A percentile compares a stretch with the other conserved stretches of the same genome.
These are phyloP conservation scores for Vitis amurensis DNA, from an alignment of 164 flowering plant species.

Conservation along the genomic window DNA sequence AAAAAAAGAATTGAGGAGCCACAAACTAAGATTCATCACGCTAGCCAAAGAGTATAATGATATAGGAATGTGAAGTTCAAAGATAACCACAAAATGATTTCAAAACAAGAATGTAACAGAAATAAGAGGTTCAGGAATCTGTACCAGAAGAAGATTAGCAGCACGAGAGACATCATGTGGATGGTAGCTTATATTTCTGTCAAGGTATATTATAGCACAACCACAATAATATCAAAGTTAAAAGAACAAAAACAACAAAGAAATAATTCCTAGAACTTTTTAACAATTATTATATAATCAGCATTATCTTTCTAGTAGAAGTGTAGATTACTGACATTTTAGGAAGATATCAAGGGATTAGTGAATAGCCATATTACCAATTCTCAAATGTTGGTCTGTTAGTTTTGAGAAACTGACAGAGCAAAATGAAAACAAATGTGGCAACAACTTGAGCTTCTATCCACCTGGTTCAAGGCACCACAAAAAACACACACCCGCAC, in stretches of 20 bases:
- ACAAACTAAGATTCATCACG: too few species aligned
- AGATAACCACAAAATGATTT: background rate
- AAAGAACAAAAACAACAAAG: background rate
- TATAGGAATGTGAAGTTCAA: too few species aligned
- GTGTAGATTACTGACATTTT: too few species aligned
- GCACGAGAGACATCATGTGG: constrained; percentile 95
- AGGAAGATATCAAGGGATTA: background rate
- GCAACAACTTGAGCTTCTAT: background rate
- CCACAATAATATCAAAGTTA: background rate
- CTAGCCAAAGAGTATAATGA: too few species aligned
- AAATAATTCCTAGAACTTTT: background rate
- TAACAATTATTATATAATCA: too few species aligned
- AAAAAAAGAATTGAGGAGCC: too few species aligned
- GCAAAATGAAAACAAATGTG: background rate
- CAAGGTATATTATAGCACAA: constrained; percentile 40
- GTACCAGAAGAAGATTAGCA: constrained; percentile 82
- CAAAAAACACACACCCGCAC: background rate
- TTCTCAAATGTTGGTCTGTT: background rate
- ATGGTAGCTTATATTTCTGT: constrained; percentile 64
- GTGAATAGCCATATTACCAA: background rate
- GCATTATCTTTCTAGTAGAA: too few species aligned
- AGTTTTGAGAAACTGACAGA: too few species aligned
- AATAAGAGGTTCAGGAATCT: constrained; percentile 2
- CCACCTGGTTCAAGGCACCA: background rate
- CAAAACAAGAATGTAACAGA: background rate